Evolutionary conservation across 805 yeast genomes (phyloP), one percentile per base, ranked within the genome.

Genomic region (Nakazawaea populi): DNA sequence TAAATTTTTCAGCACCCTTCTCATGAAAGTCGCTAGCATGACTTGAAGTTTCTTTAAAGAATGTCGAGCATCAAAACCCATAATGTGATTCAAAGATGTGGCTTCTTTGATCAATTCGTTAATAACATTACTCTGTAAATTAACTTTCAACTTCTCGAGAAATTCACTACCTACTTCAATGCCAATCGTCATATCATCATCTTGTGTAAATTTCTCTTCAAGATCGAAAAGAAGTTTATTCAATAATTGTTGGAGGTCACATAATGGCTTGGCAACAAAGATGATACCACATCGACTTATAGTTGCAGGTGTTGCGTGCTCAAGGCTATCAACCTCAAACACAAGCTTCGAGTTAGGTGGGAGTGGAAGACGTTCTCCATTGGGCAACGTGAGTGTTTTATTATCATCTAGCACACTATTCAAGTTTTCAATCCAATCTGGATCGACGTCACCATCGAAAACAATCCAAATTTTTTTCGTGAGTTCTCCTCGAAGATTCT

Each of bases 341-440:
- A 90, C 57, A 10, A 92, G 61, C 27, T 79, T 73, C 4, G 89
- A 74, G 56, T 85, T 84, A 0, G 67, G 58, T 0, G 96, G 89
- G 1, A 92, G 65, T 1, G 76, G 69, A 6, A 92, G 61, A 27
- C 97, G 77, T 62, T 92, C 98, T 39, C 98, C 98, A 60, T 82
- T 89, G 0, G 98, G 94, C 8, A 92, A 69, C 0, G 97, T 90
- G 41, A 92, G 66, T 1, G 86, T 56, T 55, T 79, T 82, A 66
- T 90, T 92, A 57, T 92, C 98, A 66, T 92, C 98, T 14, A 92
- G 71, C 8, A 90, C 94, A 69, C 96, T 86, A 68, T 92, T 92
- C 56, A 92, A 70, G 51, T 86, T 85, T 59, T 92, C 98, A 1
- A 89, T 89, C 96, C 97, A 92, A 39, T 80, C 83, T 0, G 98